These are phyloP conservation scores for Didymella pomorum DNA, from an alignment of 2,329 filamentous ascomycete species.

Conservation along the genomic window DNA sequence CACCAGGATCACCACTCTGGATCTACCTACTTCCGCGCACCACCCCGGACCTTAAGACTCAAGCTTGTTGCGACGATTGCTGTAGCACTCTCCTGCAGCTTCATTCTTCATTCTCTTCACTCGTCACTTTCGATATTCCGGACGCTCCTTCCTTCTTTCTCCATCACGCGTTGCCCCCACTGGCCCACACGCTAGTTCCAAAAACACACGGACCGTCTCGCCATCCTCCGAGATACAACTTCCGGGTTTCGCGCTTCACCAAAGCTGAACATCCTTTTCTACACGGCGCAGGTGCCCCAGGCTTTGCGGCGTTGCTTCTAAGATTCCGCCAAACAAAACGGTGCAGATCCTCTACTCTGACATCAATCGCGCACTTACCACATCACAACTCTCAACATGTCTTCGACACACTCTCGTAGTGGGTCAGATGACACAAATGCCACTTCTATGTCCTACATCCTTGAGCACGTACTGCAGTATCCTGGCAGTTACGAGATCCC, in stretches of 20 bases:
- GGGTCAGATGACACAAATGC: slow-evolving; percentile 47
- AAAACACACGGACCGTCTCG: slow-evolving; percentile 25
- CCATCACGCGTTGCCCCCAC: slow-evolving; percentile 26
- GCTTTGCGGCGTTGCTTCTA: slow-evolving; percentile 19
- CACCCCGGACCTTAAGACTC: slow-evolving; percentile 16
- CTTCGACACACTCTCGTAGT: slow-evolving; percentile 49
- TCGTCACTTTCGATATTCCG: slow-evolving; percentile 17
- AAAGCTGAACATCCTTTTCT: slow-evolving; percentile 8
- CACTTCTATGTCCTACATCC: slow-evolving; percentile 47
- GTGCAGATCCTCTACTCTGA: slow-evolving; percentile 15
- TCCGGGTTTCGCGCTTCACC: slow-evolving; percentile 9
- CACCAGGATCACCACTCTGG: slow-evolving; percentile 27
- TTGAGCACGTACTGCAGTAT: slow-evolving; percentile 63
- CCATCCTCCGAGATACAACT: slow-evolving; percentile 12
- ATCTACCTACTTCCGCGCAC: slow-evolving; percentile 23
- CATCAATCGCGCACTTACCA: slow-evolving; percentile 1
- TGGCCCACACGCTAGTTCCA: slow-evolving; percentile 30
- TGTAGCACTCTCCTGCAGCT: slow-evolving; percentile 20
- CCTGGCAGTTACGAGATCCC: slow-evolving; percentile 71
- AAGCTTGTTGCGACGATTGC: slow-evolving; percentile 16
- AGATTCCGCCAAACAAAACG: slow-evolving; percentile 19
- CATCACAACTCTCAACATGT: slow-evolving; percentile 32
- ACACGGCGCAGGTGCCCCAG: slow-evolving; percentile 14
- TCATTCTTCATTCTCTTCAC: slow-evolving; percentile 20
- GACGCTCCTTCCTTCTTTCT: slow-evolving; percentile 6